Evolutionary conservation across 2,329 filamentous ascomycete species (phyloP).

Genomic region (Cytospora leucostoma): DNA sequence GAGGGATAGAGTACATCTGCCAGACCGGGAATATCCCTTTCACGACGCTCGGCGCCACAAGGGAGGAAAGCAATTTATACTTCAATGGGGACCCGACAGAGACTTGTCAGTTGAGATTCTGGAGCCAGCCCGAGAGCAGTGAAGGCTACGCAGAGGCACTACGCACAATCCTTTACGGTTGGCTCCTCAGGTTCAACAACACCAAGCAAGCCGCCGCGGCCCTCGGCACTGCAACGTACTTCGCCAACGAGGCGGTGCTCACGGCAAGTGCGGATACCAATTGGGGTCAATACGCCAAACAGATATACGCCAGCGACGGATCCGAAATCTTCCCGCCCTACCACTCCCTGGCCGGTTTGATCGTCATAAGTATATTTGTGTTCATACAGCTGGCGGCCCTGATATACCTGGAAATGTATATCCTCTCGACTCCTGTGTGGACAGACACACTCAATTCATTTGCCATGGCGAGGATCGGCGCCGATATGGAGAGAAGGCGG

Average conservation of each 20-base stretch:
- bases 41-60: no score
- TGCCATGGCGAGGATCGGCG: conserved; percentile 20
- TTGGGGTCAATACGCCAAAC: neutral
- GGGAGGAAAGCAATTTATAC: no score
- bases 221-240: conserved; percentile 35
- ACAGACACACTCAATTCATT: conserved; percentile 25
- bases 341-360: no score
- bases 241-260: conserved; percentile 34
- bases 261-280: neutral
- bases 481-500: neutral
- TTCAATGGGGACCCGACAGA: no score
- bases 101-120: no score
- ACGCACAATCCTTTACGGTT: no score
- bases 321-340: no score
- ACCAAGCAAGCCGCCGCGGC: neutral
- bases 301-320: no score
- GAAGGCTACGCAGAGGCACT: no score
- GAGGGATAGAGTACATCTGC: no score
- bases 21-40: no score
- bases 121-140: no score
- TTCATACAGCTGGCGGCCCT: conserved; percentile 17
- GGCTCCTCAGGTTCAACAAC: neutral
- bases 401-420: conserved; percentile 16
- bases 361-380: conserved; percentile 14
- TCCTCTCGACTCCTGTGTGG: conserved; percentile 22